These are phyloP conservation scores for Aspergillus sclerotialis DNA, from an alignment of 2,329 filamentous ascomycete species.

Conservation along the genomic window DNA sequence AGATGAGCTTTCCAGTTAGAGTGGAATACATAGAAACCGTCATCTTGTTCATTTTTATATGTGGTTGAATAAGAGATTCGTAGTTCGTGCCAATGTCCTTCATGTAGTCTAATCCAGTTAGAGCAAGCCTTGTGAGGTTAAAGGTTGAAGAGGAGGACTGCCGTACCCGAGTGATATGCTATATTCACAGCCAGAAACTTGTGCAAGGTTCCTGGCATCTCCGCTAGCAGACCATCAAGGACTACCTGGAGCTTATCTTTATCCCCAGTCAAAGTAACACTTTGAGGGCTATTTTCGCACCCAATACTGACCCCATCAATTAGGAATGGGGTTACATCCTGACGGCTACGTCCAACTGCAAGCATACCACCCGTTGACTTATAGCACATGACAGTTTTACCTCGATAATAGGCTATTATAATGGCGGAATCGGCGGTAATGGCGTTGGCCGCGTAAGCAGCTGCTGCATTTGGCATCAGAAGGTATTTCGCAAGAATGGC, in stretches of 20 bases:
- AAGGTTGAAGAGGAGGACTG: not conserved
- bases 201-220: conserved; percentile 4
- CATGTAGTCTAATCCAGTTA: not conserved
- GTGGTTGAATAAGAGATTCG: not conserved
- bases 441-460: conserved; percentile 7
- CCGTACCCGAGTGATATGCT: conserved; percentile 12
- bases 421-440: conserved; percentile 5
- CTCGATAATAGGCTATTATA: conserved; percentile 8
- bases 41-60: not conserved
- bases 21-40: not conserved
- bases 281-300: conserved; percentile 12
- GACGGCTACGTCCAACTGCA: conserved; percentile 8
- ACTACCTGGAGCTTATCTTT: conserved; percentile 5
- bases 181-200: conserved; percentile 10
- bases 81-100: not conserved
- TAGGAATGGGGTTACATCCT: conserved; percentile 5
- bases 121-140: not conserved
- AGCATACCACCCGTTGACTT: conserved; percentile 7
- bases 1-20: conserved; percentile 2
- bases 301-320: conserved; percentile 1
- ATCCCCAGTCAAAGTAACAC: conserved; percentile 12
- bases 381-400: not conserved
- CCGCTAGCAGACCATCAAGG: not conserved
- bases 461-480: too few relatives aligned
- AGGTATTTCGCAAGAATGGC: too few relatives aligned